Percentiles rank a stretch among this genome's conserved stretches.
Evolutionary conservation across 352 stramenopile species (phyloP).

Genomic region (Thalassiosira hispida): DNA sequence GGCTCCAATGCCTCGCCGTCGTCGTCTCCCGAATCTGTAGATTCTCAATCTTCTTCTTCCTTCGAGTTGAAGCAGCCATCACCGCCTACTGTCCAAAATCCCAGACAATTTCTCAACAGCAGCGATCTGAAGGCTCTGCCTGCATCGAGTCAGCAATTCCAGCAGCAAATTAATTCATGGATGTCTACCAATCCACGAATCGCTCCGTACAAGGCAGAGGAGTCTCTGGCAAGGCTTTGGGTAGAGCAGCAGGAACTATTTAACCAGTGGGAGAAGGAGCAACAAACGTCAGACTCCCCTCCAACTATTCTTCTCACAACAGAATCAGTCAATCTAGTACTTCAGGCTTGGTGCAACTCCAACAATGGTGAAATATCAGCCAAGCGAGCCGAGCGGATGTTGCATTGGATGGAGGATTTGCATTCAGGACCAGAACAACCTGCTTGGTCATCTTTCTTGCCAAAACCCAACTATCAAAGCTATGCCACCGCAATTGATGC

Average conservation of each 20-base stretch:
- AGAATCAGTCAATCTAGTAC: constrained; percentile 41
- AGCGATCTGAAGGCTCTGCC: not conserved
- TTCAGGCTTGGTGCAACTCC: constrained; percentile 37
- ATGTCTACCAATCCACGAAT: constrained; percentile 40
- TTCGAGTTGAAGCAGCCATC: not conserved
- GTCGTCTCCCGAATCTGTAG: not conserved
- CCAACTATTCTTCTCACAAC: constrained; percentile 30
- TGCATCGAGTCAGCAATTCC: constrained; percentile 2
- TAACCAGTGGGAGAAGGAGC: constrained; percentile 7
- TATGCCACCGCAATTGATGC: constrained; percentile 44
- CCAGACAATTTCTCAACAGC: constrained; percentile 4
- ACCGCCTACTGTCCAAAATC: not conserved
- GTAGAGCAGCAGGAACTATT: constrained; percentile 34
- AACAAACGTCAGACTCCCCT: not conserved
- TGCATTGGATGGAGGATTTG: constrained; percentile 50
- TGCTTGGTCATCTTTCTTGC: constrained; percentile 14
- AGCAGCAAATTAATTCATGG: constrained; percentile 35
- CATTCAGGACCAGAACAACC: not conserved
- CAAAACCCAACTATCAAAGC: constrained; percentile 42
- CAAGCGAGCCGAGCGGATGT: constrained; percentile 39
- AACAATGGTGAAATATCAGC: constrained; percentile 34
- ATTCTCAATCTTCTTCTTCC: not conserved
- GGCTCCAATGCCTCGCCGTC: constrained; percentile 1
- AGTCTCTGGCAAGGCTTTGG: constrained; percentile 42
- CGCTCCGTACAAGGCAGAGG: constrained; percentile 48